Percentiles rank a stretch among this genome's conserved stretches.
These are phyloP conservation scores for Mortierella hygrophila DNA, from an alignment of 192 early-diverging fungal species.

Conservation along the genomic window DNA sequence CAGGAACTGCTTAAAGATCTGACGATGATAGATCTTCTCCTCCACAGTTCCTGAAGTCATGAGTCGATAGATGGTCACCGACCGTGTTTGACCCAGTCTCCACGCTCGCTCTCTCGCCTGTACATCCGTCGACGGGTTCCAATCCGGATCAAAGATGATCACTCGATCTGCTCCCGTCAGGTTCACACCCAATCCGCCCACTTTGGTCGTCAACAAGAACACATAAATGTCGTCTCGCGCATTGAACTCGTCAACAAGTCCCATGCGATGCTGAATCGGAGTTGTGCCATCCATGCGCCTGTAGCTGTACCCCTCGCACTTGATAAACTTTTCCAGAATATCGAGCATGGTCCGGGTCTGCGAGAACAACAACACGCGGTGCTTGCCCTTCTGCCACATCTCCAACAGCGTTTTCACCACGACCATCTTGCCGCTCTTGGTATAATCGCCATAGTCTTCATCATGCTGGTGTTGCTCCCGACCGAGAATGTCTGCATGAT, in stretches of 20 bases:
- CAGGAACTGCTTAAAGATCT: slow-evolving; percentile 98
- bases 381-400: slow-evolving; percentile 89
- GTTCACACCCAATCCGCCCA: slow-evolving; percentile 96
- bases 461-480: slow-evolving; percentile 51
- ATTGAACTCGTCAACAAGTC: slow-evolving; percentile 92
- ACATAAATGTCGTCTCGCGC: slow-evolving; percentile 75
- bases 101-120: slow-evolving; percentile 97
- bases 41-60: slow-evolving; percentile 97
- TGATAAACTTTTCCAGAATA: slow-evolving; percentile 87
- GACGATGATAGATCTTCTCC: slow-evolving; percentile 97
- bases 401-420: slow-evolving; percentile 87
- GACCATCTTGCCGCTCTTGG: slow-evolving; percentile 88
- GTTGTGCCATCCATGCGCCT: slow-evolving; percentile 97
- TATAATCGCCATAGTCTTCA: slow-evolving; percentile 72
- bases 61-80: slow-evolving; percentile 93
- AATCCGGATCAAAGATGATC: slow-evolving; percentile 97
- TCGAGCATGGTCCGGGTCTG: slow-evolving; percentile 97
- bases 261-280: slow-evolving; percentile 85
- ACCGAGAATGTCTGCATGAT: slow-evolving; percentile 88
- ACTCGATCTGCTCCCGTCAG: slow-evolving; percentile 94
- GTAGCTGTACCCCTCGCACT: slow-evolving; percentile 70
- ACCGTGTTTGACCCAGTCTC: slow-evolving; percentile 90
- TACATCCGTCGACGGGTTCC: slow-evolving; percentile 97
- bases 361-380: slow-evolving; percentile 92
- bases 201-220: slow-evolving; percentile 97